phyloP scores from a whole-genome alignment of 352 stramenopile genomes.

The Aphanomyces astaci region DNA sequence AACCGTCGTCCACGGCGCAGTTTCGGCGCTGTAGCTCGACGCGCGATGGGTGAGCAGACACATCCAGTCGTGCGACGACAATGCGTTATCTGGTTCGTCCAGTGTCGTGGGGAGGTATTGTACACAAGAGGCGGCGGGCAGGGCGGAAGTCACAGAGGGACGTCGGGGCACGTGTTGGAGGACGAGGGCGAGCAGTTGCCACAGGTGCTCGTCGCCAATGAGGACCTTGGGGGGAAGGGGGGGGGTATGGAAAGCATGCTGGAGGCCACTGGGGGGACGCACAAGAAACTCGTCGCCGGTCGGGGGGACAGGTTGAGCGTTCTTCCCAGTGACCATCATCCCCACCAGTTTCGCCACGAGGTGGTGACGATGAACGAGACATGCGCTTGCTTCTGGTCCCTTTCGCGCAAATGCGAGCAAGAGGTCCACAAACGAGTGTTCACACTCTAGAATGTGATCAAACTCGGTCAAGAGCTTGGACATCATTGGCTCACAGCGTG shows the following conservation, averaged over 20 bases:
- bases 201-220: background rate
- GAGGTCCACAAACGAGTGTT: background rate
- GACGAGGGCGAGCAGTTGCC: background rate
- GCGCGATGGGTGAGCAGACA: slow-evolving; percentile 49
- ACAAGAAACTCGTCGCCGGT: too few relatives aligned
- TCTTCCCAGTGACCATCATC: background rate
- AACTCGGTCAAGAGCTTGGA: background rate
- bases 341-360: background rate
- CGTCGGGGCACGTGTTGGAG: background rate
- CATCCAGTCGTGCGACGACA: slow-evolving; percentile 25
- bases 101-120: slow-evolving; percentile 15
- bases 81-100: slow-evolving; percentile 64
- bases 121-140: background rate
- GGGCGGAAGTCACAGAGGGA: background rate
- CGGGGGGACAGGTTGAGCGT: too few relatives aligned
- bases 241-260: background rate
- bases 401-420: background rate
- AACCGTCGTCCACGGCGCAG: slow-evolving; percentile 70
- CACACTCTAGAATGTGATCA: background rate
- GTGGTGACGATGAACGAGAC: background rate
- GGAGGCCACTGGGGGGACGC: background rate
- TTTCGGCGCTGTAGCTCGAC: slow-evolving; percentile 68
- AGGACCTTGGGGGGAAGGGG: background rate
- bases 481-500: background rate
- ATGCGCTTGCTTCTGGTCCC: background rate